phyloP scores from a whole-genome alignment of 345 rosid species.

The Salix suchowensis region DNA sequence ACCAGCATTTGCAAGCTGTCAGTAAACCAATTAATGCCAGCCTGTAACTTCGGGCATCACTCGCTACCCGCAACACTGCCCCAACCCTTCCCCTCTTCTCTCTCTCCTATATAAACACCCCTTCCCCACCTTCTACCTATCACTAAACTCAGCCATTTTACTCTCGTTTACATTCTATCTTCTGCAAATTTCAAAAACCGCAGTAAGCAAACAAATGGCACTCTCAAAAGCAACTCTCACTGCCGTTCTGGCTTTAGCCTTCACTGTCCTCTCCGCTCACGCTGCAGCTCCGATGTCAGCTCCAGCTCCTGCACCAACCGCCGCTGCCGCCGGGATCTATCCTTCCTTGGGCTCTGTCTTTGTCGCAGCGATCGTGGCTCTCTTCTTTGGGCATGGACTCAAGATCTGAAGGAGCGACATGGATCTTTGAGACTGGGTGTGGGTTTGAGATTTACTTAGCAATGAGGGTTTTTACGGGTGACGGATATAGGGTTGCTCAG shows the following conservation, averaged over 20 bases:
- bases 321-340: constrained; percentile 43
- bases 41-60: neutral
- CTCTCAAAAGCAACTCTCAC: constrained; percentile 29
- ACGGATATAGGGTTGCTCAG: neutral
- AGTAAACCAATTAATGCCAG: neutral
- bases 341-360: constrained; percentile 38
- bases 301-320: constrained; percentile 54
- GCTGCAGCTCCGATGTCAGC: constrained; percentile 23
- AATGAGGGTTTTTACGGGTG: neutral
- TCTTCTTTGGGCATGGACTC: constrained; percentile 43
- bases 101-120: neutral
- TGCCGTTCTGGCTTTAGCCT: constrained; percentile 28
- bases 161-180: neutral
- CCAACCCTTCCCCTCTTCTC: neutral
- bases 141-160: neutral
- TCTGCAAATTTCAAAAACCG: too few species aligned
- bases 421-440: neutral
- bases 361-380: constrained; percentile 35
- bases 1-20: constrained; percentile 9
- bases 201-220: constrained; percentile 34
- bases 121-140: too few species aligned
- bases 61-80: neutral
- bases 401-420: constrained; percentile 38
- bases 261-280: constrained; percentile 32
- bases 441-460: neutral